These are phyloP conservation scores for Cucurbita maxima DNA, from an alignment of 306 rosid species.

Conservation along the genomic window DNA sequence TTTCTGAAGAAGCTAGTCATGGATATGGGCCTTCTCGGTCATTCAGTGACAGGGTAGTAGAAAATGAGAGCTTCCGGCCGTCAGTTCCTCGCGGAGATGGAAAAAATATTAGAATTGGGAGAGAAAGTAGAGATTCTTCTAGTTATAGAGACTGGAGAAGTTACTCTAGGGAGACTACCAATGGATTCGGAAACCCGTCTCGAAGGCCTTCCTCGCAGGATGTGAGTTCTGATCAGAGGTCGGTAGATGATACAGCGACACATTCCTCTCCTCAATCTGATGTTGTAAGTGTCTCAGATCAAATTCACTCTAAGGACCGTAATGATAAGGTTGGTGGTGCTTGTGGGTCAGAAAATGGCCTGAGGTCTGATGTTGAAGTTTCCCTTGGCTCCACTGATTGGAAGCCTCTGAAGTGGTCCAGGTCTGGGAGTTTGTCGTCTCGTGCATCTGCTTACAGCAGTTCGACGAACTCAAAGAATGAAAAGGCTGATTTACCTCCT, in stretches of 20 bases:
- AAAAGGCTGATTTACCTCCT: conserved; percentile 35
- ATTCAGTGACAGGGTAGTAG: conserved; percentile 49
- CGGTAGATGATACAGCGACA: not conserved
- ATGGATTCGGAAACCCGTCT: conserved; percentile 6
- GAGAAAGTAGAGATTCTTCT: conserved; percentile 59
- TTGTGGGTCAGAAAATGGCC: conserved; percentile 38
- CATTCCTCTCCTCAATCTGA: conserved; percentile 26
- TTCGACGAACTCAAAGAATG: conserved; percentile 54
- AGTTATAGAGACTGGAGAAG: conserved; percentile 36
- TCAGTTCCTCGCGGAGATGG: conserved; percentile 57
- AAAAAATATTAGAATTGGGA: conserved; percentile 45
- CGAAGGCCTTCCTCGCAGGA: conserved; percentile 47
- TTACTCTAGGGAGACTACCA: conserved; percentile 1
- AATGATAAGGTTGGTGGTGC: conserved; percentile 48
- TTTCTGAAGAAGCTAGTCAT: conserved; percentile 67
- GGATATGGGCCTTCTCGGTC: conserved; percentile 58
- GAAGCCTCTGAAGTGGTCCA: conserved; percentile 90
- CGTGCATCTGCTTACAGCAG: conserved; percentile 83
- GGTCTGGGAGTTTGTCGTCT: conserved; percentile 81
- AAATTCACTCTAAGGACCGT: conserved; percentile 45
- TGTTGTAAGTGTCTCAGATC: conserved; percentile 48
- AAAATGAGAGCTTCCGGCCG: conserved; percentile 47
- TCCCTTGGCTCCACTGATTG: conserved; percentile 52
- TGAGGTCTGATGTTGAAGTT: conserved; percentile 47
- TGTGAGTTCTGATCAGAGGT: conserved; percentile 3